Percentiles rank a stretch among this genome's conserved stretches.
Conservation (phyloP, 257 asterid species). For the Solanum microdontum region DNA sequence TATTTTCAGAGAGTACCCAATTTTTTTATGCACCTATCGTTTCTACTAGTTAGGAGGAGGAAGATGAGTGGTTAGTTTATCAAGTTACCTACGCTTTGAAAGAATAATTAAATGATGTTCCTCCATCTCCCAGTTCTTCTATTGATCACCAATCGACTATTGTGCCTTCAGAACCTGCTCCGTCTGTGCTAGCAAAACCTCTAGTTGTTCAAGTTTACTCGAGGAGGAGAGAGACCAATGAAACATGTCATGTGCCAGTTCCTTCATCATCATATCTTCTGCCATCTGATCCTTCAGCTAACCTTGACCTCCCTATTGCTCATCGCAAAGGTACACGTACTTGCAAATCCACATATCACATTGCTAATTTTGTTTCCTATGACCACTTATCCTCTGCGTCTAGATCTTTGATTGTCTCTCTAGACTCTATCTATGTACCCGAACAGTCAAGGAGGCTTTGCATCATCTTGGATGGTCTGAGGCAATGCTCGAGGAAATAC, state of each 20-base stretch:
- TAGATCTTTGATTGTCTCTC: neutral
- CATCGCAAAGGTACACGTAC: neutral
- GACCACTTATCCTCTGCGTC: neutral
- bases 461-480: neutral
- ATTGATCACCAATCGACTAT: neutral
- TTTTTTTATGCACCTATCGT: neutral
- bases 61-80: neutral
- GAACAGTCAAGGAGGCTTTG: neutral
- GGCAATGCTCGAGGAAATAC: neutral
- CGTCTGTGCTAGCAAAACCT: neutral
- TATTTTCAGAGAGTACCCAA: neutral
- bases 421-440: neutral
- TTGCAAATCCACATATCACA: neutral
- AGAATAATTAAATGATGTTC: neutral
- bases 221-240: neutral
- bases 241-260: neutral
- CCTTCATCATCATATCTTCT: neutral
- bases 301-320: neutral
- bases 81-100: neutral
- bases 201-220: neutral
- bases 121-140: neutral
- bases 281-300: neutral
- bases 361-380: neutral
- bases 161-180: neutral
- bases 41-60: neutral